Base-by-base conservation (phyloP, 768 basidiomycete genomes). In the Suillus americanus region DNA sequence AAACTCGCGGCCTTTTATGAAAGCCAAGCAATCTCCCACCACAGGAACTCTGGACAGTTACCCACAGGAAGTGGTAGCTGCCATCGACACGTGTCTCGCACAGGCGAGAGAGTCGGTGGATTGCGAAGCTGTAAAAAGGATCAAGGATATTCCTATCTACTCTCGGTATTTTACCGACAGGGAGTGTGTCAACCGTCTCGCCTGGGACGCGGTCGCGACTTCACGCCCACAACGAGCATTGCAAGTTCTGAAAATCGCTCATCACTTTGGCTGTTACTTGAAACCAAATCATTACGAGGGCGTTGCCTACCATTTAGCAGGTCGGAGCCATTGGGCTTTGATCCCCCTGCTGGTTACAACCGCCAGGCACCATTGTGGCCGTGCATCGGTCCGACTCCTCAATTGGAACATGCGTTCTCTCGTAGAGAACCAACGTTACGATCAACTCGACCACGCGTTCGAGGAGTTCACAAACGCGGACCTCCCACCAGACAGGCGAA, bases 401-500 rank as follows among this genome's bases (percentile, higher is more conserved):
- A 87, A 94, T 72, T 92, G 90, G 90, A 84, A 85, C 56, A 78
- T 83, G 9, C 84, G 85, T 43, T 88, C 90, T 1, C 70, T 86
- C 46, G 74, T 88, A 64, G 88, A 91, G 72, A 78, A 76, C 5
- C 77, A 82, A 63, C 75, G 81, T 37, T 90, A 82, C 68, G 71
- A 74, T 30, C 71, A 70, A 8, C 76, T 93, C 30, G 75, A 79
- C 64, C 72, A 70, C 46, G 78, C 84, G 2, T 74, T 89, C 51
- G 71, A 79, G 33, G 81, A 87, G 61, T 92, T 89, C 77, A 69
- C 77, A 59, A 70, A 71, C 33, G 76, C 80, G 57, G 71, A 78
- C 1, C 67, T 89, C 37, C 67, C 68, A 13, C 89, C 89, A 20
- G 83, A 80, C 54, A 81, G 85, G 46, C 80, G 85, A 68, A 91